Conservation (phyloP, 2,329 filamentous ascomycete genomes). For the Aureobasidium pullulans region DNA sequence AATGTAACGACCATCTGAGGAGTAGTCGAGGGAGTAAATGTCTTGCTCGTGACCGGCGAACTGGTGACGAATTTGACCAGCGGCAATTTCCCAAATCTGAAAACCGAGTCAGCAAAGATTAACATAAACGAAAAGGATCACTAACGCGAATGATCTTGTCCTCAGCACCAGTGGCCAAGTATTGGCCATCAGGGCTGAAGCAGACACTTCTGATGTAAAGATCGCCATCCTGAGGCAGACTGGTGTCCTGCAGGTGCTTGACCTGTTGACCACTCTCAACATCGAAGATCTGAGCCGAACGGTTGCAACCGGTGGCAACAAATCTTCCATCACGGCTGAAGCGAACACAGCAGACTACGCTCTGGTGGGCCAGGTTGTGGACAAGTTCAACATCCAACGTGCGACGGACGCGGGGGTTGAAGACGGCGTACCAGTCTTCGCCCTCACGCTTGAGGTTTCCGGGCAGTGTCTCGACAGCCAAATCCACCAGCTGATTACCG, state of each 20-base stretch:
- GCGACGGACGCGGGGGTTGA: constrained; percentile 85
- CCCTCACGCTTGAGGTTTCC: constrained; percentile 83
- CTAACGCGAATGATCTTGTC: constrained; percentile 92
- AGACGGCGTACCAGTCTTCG: constrained; percentile 91
- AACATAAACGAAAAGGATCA: not conserved
- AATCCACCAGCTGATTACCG: constrained; percentile 70
- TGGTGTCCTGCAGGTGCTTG: constrained; percentile 82
- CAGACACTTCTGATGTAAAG: constrained; percentile 96
- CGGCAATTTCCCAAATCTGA: constrained; percentile 89
- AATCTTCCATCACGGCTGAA: constrained; percentile 96
- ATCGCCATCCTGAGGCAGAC: constrained; percentile 79
- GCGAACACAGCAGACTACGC: constrained; percentile 94
- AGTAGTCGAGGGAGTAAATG: constrained; percentile 94
- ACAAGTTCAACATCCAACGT: constrained; percentile 89
- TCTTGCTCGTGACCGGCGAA: constrained; percentile 98
- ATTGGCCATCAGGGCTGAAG: constrained; percentile 94
- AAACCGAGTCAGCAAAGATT: constrained; percentile 9
- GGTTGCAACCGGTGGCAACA: constrained; percentile 93
- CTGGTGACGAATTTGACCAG: constrained; percentile 76
- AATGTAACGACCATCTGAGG: constrained; percentile 85
- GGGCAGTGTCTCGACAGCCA: constrained; percentile 79
- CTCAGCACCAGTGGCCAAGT: constrained; percentile 90
- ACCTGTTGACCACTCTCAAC: constrained; percentile 81
- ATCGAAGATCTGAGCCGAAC: constrained; percentile 98
- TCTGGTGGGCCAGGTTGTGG: constrained; percentile 87